Conservation (phyloP, 1,284 basidiomycete species). For the Trichosporon faecale region DNA sequence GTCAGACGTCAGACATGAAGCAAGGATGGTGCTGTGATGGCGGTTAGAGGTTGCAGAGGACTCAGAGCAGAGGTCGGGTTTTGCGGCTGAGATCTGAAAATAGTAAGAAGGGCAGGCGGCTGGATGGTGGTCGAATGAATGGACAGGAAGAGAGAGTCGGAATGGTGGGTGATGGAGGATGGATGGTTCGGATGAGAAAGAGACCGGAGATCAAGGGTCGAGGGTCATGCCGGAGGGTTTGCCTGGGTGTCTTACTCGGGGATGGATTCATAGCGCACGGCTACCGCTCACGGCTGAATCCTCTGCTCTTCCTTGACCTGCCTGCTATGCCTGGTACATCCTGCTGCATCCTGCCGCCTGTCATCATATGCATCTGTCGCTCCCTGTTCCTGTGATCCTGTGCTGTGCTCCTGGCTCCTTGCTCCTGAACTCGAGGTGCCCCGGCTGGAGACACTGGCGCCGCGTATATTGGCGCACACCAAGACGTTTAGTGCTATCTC, state of each 20-base stretch:
- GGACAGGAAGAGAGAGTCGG: neutral
- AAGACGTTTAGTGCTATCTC: neutral
- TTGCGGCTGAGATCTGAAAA: neutral
- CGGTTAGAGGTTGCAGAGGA: no score
- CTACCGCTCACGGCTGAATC: neutral
- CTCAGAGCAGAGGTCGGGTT: no score
- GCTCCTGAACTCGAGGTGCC: neutral
- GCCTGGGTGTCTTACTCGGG: neutral
- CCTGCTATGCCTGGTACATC: no score
- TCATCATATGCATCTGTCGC: neutral
- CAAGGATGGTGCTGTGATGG: neutral
- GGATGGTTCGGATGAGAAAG: slow-evolving; percentile 4
- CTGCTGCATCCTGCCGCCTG: neutral
- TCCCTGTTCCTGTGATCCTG: neutral
- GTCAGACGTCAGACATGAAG: slow-evolving; percentile 4
- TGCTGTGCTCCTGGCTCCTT: neutral
- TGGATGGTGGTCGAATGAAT: neutral
- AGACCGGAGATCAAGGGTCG: slow-evolving; percentile 5
- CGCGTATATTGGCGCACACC: neutral
- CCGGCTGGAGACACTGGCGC: neutral
- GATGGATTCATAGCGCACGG: neutral
- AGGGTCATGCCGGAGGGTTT: neutral
- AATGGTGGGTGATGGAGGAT: neutral
- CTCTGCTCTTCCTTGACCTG: neutral
- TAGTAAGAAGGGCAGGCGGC: neutral